A percentile compares a stretch with the other conserved stretches of the same genome.
Evolutionary conservation across 2,329 filamentous ascomycete species (phyloP).

Genomic region (Colletotrichum paranaense): DNA sequence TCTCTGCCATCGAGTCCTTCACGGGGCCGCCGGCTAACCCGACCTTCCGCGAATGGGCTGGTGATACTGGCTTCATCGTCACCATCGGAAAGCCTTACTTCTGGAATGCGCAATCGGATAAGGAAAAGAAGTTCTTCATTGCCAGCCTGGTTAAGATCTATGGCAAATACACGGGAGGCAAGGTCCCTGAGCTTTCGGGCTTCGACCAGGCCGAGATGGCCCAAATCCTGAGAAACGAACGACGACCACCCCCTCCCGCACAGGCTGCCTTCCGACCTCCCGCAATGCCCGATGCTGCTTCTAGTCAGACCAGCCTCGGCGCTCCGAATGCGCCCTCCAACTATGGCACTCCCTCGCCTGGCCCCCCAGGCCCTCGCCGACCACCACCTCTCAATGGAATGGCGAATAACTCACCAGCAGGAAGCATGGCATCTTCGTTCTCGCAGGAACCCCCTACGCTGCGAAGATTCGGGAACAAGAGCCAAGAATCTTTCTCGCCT

Average conservation of each 20-base stretch:
- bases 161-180: constrained; percentile 93
- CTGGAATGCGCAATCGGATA: constrained; percentile 92
- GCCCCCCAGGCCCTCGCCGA: constrained; percentile 25
- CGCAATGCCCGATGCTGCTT: constrained; percentile 27
- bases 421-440: constrained; percentile 63
- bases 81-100: constrained; percentile 95
- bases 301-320: constrained; percentile 37
- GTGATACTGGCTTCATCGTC: constrained; percentile 85
- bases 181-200: constrained; percentile 80
- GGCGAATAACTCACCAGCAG: constrained; percentile 54
- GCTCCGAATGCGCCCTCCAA: constrained; percentile 37
- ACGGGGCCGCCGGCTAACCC: constrained; percentile 69
- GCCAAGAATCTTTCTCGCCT: constrained; percentile 66
- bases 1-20: constrained; percentile 84
- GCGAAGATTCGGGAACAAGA: constrained; percentile 64
- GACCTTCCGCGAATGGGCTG: constrained; percentile 79
- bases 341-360: constrained; percentile 49
- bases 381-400: constrained; percentile 31
- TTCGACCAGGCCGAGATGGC: constrained; percentile 86
- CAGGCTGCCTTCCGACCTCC: constrained; percentile 26
- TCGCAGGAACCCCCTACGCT: constrained; percentile 55
- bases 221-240: constrained; percentile 73
- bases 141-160: constrained; percentile 96
- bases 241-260: constrained; percentile 47
- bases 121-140: constrained; percentile 99